A percentile compares a stretch with the other conserved stretches of the same genome.
phyloP scores from a whole-genome alignment of 257 asterid species.

The Lycium ferocissimum region DNA sequence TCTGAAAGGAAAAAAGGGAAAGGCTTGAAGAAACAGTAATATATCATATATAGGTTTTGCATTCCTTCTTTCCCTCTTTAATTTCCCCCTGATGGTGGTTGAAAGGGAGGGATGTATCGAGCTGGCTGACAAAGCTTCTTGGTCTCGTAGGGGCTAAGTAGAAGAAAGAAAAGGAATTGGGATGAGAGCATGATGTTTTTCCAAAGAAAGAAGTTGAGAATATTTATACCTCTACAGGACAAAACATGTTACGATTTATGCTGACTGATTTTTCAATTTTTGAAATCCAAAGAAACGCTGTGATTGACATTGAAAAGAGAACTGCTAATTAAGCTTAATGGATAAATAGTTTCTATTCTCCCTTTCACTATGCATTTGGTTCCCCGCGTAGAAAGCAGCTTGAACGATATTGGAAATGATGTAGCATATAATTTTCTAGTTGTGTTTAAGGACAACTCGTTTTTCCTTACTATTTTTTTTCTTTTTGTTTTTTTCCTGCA shows the following conservation, averaged over 20 bases:
- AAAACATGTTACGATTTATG: background rate
- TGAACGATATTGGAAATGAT: background rate
- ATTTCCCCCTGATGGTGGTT: background rate
- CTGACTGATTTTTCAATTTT: background rate
- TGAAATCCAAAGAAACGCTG: background rate
- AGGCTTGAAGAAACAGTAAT: constrained; percentile 44
- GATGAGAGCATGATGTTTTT: background rate
- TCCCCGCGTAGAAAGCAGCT: background rate
- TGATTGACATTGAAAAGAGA: background rate
- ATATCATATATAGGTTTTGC: background rate
- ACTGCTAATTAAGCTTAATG: background rate
- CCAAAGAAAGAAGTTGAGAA: background rate
- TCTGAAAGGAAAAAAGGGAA: constrained; percentile 33
- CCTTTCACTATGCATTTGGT: background rate
- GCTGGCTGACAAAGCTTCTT: background rate
- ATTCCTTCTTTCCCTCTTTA: constrained; percentile 19
- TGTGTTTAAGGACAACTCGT: background rate
- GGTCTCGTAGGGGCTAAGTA: background rate
- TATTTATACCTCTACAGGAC: background rate
- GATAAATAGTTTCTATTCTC: background rate
- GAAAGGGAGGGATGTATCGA: constrained; percentile 13
- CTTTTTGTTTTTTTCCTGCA: background rate
- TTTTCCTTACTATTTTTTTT: too few relatives aligned
- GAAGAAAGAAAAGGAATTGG: background rate
- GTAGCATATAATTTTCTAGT: background rate